Percentiles rank a stretch among this genome's conserved stretches.
These are phyloP conservation scores for Xylariaceae sp. DNA, from an alignment of 2,329 filamentous ascomycete genomes.

Conservation along the genomic window DNA sequence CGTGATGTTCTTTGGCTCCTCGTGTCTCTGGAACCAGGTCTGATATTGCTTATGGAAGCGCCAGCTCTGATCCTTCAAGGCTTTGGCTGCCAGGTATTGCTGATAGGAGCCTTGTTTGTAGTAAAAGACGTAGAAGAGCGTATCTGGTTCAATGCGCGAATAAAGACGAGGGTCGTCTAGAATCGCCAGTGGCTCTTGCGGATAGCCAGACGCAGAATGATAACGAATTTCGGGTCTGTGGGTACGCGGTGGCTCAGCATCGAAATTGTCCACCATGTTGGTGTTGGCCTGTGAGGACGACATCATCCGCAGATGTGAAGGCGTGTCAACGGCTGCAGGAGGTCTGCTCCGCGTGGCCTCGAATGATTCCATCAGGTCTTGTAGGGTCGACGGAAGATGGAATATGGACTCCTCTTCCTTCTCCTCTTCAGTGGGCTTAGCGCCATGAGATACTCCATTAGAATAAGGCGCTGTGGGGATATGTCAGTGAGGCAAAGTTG, in stretches of 20 bases:
- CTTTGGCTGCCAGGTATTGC: constrained; percentile 91
- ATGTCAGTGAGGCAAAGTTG: constrained; percentile 15
- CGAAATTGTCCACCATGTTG: constrained; percentile 65
- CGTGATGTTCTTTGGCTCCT: constrained; percentile 97
- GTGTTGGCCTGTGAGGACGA: constrained; percentile 64
- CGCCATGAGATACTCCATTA: constrained; percentile 51
- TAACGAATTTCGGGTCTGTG: constrained; percentile 82
- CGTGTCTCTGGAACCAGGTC: constrained; percentile 98
- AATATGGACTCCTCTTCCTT: constrained; percentile 70
- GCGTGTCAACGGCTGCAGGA: constrained; percentile 56
- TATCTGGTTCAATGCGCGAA: constrained; percentile 86
- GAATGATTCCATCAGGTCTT: constrained; percentile 87
- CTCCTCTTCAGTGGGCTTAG: constrained; percentile 41
- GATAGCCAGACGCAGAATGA: constrained; percentile 75
- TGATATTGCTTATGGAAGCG: constrained; percentile 99
- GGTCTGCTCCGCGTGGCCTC: constrained; percentile 79
- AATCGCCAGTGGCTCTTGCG: constrained; percentile 84
- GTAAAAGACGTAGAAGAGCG: constrained; percentile 98
- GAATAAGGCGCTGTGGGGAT: constrained; percentile 36
- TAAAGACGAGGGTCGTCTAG: constrained; percentile 91
- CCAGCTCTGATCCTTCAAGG: constrained; percentile 98
- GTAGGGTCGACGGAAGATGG: constrained; percentile 82
- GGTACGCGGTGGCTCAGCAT: constrained; percentile 76
- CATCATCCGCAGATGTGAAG: constrained; percentile 69
- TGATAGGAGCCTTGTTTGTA: constrained; percentile 96